Percentiles rank a stretch among this genome's conserved stretches.
These are phyloP conservation scores for Adansonia madagascariensis DNA, from an alignment of 441 rosid species.

Conservation along the genomic window DNA sequence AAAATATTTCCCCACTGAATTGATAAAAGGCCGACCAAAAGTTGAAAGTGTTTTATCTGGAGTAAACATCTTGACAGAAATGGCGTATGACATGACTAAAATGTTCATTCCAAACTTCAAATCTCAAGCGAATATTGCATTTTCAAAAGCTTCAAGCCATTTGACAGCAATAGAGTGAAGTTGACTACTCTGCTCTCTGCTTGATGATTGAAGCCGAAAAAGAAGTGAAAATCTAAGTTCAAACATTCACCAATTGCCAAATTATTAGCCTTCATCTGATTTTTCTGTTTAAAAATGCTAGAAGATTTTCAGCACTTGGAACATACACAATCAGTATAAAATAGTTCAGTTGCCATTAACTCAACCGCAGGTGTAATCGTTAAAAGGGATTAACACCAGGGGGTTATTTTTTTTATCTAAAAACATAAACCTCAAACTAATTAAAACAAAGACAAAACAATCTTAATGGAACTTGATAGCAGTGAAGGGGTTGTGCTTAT, in stretches of 20 bases:
- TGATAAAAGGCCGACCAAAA: slow-evolving; percentile 16
- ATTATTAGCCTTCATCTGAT: background rate
- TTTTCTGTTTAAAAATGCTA: too few species aligned
- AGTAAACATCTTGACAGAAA: background rate
- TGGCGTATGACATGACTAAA: background rate
- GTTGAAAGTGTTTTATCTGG: background rate
- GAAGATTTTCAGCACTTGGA: too few species aligned
- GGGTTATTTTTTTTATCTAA: background rate
- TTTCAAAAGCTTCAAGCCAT: slow-evolving; percentile 20
- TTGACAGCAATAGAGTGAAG: slow-evolving; percentile 13
- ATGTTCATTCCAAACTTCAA: background rate
- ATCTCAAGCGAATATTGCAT: slow-evolving; percentile 8
- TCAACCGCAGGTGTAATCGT: slow-evolving; percentile 34
- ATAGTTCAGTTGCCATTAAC: slow-evolving; percentile 18
- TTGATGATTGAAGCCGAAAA: background rate
- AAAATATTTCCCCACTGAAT: slow-evolving; percentile 10
- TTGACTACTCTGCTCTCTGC: slow-evolving; percentile 1
- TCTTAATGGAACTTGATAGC: background rate
- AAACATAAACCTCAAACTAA: slow-evolving; percentile 23
- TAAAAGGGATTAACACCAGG: slow-evolving; percentile 41
- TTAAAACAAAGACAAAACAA: slow-evolving; percentile 10
- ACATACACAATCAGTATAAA: background rate
- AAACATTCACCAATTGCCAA: background rate
- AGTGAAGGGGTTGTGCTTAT: slow-evolving; percentile 25
- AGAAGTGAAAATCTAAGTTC: background rate